phyloP scores from a whole-genome alignment of 768 basidiomycete genomes.

The Tulasnella sp. region DNA sequence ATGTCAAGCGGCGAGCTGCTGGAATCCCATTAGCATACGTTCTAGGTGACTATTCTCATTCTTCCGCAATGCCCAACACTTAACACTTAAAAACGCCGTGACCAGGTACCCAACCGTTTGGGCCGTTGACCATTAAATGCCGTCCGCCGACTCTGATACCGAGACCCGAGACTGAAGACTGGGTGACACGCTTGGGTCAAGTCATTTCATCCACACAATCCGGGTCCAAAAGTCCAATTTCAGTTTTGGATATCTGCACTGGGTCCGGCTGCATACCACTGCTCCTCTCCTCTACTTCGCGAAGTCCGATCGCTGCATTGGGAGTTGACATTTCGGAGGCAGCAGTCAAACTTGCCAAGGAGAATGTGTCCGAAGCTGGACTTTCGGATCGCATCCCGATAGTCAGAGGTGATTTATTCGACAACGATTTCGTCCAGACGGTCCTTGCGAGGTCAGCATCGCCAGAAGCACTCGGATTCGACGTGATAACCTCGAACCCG shows the following conservation, averaged over 20 bases:
- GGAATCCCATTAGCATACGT: conserved; percentile 91
- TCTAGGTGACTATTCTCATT: conserved; percentile 52
- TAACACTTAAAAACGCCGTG: neutral
- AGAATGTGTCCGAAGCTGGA: conserved; percentile 40
- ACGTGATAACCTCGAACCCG: conserved; percentile 79
- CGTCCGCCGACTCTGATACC: conserved; percentile 87
- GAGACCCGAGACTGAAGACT: conserved; percentile 89
- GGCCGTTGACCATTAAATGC: conserved; percentile 66
- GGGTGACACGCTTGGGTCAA: conserved; percentile 60
- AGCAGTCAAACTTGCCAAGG: conserved; percentile 50
- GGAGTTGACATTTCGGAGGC: conserved; percentile 66
- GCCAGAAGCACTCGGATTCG: conserved; percentile 52
- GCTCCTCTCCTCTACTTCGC: conserved; percentile 65
- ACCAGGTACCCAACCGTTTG: conserved; percentile 83
- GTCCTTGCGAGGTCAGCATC: neutral
- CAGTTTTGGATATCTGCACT: conserved; percentile 84
- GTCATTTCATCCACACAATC: conserved; percentile 38
- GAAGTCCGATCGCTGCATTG: conserved; percentile 47
- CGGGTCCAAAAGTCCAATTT: conserved; percentile 32
- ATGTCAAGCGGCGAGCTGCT: conserved; percentile 44
- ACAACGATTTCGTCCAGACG: conserved; percentile 14
- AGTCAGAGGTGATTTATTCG: conserved; percentile 32
- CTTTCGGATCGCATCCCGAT: conserved; percentile 31
- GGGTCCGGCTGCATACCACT: conserved; percentile 91
- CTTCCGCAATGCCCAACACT: neutral